These are phyloP conservation scores for Cucurbita pepo DNA, from an alignment of 306 rosid species.

Conservation along the genomic window DNA sequence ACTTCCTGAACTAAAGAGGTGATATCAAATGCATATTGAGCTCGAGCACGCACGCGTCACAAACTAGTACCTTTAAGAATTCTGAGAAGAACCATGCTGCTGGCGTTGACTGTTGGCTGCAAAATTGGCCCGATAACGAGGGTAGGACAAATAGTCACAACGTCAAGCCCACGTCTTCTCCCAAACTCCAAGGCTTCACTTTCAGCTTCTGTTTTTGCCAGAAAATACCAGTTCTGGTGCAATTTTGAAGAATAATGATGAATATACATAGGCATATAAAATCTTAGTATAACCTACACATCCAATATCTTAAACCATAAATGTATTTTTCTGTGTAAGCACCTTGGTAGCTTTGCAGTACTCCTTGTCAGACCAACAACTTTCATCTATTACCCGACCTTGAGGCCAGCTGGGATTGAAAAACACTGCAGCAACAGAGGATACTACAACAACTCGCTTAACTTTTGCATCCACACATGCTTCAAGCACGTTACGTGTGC, in stretches of 20 bases:
- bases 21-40: background rate
- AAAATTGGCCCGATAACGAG: conserved; percentile 40
- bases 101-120: conserved; percentile 45
- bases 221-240: conserved; percentile 61
- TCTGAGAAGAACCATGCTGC: conserved; percentile 33
- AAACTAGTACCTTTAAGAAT: conserved; percentile 31
- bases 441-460: conserved; percentile 24
- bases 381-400: conserved; percentile 24
- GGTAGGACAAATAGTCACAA: conserved; percentile 46
- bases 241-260: background rate
- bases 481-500: conserved; percentile 21
- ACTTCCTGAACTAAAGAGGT: background rate
- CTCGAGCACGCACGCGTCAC: background rate
- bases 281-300: background rate
- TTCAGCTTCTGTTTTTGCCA: conserved; percentile 70
- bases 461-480: conserved; percentile 23
- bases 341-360: conserved; percentile 19
- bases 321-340: too few relatives aligned
- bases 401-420: conserved; percentile 22
- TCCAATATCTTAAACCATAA: background rate
- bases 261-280: background rate
- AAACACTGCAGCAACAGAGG: conserved; percentile 15
- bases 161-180: conserved; percentile 24
- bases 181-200: conserved; percentile 44
- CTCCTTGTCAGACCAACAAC: conserved; percentile 32